Evolutionary conservation across 1,139 yeast genomes (phyloP), one percentile per base, ranked within the genome.

Genomic region (Sugiyamaella pinicola): DNA sequence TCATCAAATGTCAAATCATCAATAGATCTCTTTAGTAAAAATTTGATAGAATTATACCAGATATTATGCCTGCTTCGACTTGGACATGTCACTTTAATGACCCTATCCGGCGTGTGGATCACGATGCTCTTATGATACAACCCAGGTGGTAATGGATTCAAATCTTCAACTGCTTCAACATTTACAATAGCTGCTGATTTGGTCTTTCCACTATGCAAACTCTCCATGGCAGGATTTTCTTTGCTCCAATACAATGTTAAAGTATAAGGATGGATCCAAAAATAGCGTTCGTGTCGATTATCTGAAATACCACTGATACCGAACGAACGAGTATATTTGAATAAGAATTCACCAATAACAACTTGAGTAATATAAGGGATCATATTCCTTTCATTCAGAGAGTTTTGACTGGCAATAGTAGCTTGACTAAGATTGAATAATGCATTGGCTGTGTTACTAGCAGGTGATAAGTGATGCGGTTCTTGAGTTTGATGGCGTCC

Each of bases 221-320:
- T 60, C 6, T 85, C 82, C 56, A 85, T 70, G 0, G 86, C 87
- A 1, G 98, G 98, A 65, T 87, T 88, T 9, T 82, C 79, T 13
- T 81, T 79, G 8, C 93, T 85, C 99, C 99, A 93, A 69, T 89
- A 90, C 53, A 93, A 76, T 0, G 96, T 88, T 73, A 89, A 74
- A 3, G 95, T 85, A 69, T 90, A 91, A 7, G 99, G 99, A 71
- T 93, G 96, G 40, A 93, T 83, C 98, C 98, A 93, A 78, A 93
- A 93, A 70, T 83, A 93, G 59, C 98, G 79, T 66, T 87, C 95
- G 66, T 93, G 99, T 56, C 98, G 80, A 49, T 80, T 81, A 54
- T 87, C 93, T 0, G 95, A 81, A 42, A 89, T 80, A 0, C 89
- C 81, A 50, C 86, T 81, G 52, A 88, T 77, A 13, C 89, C 86